Percentiles rank a stretch among this genome's conserved stretches.
Evolutionary conservation across 1,284 basidiomycete species (phyloP).

Genomic region (Naganishia sp.): DNA sequence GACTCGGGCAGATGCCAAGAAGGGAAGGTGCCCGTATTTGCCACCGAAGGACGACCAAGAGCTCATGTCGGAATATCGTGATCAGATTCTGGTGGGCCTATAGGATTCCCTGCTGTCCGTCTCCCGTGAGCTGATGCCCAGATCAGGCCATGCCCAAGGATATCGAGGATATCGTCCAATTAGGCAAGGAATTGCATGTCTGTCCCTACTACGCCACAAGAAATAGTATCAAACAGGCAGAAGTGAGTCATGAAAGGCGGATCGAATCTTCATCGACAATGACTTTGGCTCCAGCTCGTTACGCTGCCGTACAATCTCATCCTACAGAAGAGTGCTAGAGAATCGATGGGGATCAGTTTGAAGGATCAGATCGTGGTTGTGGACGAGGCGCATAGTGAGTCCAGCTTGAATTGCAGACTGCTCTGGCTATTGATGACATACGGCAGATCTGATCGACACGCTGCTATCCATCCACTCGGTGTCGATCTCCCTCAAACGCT

Average conservation of each 20-base stretch:
- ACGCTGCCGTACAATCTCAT: constrained; percentile 92
- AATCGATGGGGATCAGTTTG: constrained; percentile 80
- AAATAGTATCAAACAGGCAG: constrained; percentile 81
- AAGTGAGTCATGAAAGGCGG: constrained; percentile 60
- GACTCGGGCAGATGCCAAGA: constrained; percentile 47
- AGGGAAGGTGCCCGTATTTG: constrained; percentile 73
- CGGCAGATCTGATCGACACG: constrained; percentile 77
- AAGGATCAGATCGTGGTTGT: constrained; percentile 83
- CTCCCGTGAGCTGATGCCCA: no score
- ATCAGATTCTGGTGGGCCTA: constrained; percentile 73
- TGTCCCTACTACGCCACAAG: constrained; percentile 95
- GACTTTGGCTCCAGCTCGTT: constrained; percentile 64
- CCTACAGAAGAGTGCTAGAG: constrained; percentile 77
- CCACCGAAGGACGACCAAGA: constrained; percentile 72
- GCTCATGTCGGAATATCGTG: constrained; percentile 79
- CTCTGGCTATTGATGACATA: background rate
- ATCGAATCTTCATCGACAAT: background rate
- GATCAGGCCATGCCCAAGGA: constrained; percentile 79
- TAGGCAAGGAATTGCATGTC: constrained; percentile 67
- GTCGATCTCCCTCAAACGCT: constrained; percentile 63
- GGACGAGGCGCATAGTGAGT: constrained; percentile 94
- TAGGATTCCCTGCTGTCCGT: no score
- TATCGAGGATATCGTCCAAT: constrained; percentile 84
- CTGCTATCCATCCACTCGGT: constrained; percentile 82
- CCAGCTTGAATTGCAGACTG: constrained; percentile 27